Conservation (phyloP, 805 yeast genomes). For the Zygosaccharomyces kombuchaensis region DNA sequence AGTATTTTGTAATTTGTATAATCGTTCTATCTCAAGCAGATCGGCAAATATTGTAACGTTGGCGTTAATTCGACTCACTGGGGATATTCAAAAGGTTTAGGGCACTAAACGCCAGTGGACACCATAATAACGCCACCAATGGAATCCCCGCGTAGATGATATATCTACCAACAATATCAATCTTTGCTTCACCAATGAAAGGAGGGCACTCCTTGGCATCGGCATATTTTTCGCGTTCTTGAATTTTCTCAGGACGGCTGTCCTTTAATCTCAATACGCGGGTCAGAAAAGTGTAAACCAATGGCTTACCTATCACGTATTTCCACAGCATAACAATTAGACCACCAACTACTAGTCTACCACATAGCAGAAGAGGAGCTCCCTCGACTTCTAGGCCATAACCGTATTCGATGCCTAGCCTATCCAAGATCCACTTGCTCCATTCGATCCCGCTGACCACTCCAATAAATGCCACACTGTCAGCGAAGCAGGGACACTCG, state of each 20-base stretch:
- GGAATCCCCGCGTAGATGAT: constrained; percentile 82
- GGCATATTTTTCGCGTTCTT: constrained; percentile 20
- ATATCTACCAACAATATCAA: constrained; percentile 71
- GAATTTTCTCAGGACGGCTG: constrained; percentile 25
- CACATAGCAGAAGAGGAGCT: constrained; percentile 41
- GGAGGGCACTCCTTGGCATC: constrained; percentile 41
- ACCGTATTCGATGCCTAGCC: constrained; percentile 11
- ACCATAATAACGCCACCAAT: constrained; percentile 41
- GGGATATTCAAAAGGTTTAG: constrained; percentile 7
- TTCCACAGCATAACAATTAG: constrained; percentile 68
- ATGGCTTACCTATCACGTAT: constrained; percentile 56
- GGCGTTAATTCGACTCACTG: neutral
- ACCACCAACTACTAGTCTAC: constrained; percentile 62
- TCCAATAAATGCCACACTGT: constrained; percentile 87
- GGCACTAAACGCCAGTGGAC: constrained; percentile 25
- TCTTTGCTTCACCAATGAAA: constrained; percentile 59
- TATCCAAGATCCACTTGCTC: constrained; percentile 47
- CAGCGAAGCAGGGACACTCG: constrained; percentile 94
- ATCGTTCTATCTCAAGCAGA: constrained; percentile 2
- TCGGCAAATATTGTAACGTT: constrained; percentile 8
- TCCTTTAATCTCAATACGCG: constrained; percentile 19
- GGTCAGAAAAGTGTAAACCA: constrained; percentile 48
- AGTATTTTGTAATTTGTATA: too few relatives aligned
- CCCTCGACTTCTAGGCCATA: constrained; percentile 28
- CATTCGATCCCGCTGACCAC: constrained; percentile 76